phyloP scores from a whole-genome alignment of 2,329 filamentous ascomycete genomes.

The Cordyceps javanica region DNA sequence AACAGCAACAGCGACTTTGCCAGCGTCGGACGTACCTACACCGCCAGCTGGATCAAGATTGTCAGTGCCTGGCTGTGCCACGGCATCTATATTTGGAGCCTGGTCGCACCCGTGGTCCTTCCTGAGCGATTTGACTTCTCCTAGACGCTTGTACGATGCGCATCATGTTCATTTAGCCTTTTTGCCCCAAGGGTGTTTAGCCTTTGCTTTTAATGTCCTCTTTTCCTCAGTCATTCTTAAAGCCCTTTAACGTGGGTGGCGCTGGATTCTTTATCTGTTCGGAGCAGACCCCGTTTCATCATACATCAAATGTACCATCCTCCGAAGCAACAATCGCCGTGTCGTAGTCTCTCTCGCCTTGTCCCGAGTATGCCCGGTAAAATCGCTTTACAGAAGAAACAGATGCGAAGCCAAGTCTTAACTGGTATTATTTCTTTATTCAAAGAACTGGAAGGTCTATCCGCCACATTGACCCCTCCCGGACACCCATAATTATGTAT shows the following conservation, averaged over 20 bases:
- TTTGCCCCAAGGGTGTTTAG: too few relatives aligned
- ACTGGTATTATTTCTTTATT: background rate
- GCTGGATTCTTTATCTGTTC: background rate
- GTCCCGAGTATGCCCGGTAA: background rate
- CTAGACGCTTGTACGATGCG: constrained; percentile 14
- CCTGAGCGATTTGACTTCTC: constrained; percentile 76
- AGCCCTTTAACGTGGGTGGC: background rate
- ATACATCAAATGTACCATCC: too few relatives aligned
- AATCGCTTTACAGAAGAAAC: background rate
- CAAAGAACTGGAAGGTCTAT: background rate
- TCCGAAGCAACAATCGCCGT: too few relatives aligned
- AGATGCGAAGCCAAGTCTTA: background rate
- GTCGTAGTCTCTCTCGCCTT: background rate
- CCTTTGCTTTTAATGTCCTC: background rate
- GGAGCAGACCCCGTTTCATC: too few relatives aligned
- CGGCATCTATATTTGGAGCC: constrained; percentile 84
- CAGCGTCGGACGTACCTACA: constrained; percentile 89
- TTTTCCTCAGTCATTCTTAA: too few relatives aligned
- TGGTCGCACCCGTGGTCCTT: constrained; percentile 78
- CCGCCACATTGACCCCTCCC: too few relatives aligned
- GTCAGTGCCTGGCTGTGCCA: constrained; percentile 97
- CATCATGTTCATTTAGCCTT: background rate
- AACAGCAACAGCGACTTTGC: constrained; percentile 67
- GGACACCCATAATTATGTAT: background rate
- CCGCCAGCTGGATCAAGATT: constrained; percentile 99